These are phyloP conservation scores for Phytophthora pisi DNA, from an alignment of 352 stramenopile genomes.

Conservation along the genomic window DNA sequence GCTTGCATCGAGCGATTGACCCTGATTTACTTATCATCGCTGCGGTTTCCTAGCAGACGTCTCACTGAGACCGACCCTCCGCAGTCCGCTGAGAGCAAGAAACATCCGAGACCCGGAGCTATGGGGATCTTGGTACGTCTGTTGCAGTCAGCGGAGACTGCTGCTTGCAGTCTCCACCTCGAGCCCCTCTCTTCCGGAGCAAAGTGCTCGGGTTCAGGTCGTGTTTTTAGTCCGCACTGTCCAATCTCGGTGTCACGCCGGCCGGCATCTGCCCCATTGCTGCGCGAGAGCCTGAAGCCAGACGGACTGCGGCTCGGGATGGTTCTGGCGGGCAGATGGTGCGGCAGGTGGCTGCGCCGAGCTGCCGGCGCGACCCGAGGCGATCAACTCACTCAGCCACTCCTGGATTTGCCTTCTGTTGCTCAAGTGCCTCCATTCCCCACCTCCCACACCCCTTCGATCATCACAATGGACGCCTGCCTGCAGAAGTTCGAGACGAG, in stretches of 20 bases:
- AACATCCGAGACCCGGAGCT: constrained; percentile 7
- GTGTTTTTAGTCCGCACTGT: constrained; percentile 30
- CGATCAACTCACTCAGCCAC: constrained; percentile 8
- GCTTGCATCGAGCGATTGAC: not conserved
- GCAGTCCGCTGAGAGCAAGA: not conserved
- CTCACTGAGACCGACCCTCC: not conserved
- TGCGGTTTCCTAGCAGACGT: not conserved
- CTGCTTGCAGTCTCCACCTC: not conserved
- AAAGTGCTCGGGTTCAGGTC: constrained; percentile 14
- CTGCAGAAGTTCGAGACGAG: constrained; percentile 41
- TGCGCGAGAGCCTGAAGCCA: constrained; percentile 40
- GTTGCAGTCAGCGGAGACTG: not conserved
- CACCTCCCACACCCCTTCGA: constrained; percentile 14
- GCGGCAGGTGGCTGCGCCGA: constrained; percentile 7
- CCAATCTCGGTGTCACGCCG: constrained; percentile 29
- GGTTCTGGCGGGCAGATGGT: constrained; percentile 24
- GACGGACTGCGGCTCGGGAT: constrained; percentile 15
- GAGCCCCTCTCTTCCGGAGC: not conserved
- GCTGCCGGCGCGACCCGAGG: constrained; percentile 4
- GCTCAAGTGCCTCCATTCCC: constrained; percentile 22
- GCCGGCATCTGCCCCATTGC: constrained; percentile 18
- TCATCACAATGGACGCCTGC: constrained; percentile 53
- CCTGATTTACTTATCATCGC: not conserved
- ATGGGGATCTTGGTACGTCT: not conserved
- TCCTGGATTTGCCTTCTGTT: constrained; percentile 40